Evolutionary conservation across 805 yeast genomes (phyloP), one percentile per base, ranked within the genome.

Genomic region (Barnettozyma salicaria): DNA sequence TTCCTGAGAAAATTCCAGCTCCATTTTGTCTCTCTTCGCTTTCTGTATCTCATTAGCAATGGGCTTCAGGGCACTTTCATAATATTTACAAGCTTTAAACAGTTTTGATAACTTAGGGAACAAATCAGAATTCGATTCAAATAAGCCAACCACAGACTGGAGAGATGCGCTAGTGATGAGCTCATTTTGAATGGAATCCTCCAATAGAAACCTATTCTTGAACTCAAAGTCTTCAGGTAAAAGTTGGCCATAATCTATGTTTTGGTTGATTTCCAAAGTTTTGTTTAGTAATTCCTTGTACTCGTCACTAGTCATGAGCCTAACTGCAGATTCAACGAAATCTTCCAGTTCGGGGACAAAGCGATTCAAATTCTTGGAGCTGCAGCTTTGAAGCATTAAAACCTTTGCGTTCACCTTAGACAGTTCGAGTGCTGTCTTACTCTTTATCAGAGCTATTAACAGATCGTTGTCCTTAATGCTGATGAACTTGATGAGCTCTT

Each of bases 251-350:
- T n/a, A n/a, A n/a, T n/a, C n/a, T n/a, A n/a, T n/a, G n/a, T n/a
- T n/a, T n/a, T n/a, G n/a, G 29, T 35, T 29, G 19, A 35, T 13
- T 3, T 27, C 13, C 1, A 17, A 11, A 4, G 30, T 14, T 6
- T 26, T 14, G 2, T 13, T 11, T 2, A 38, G n/a, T 3, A 38
- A 13, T 3, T 27, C 19, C 3, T 20, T 30, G n/a, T 8, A 30
- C n/a, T 34, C 41, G 6, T 30, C 41, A 13, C 22, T 27, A 18
- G 33, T 33, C 5, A 38, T 10, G 11, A 34, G 12, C 9, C 21
- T 6, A 21, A 30, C 30, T 10, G 21, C 12, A n/a, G 21, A n/a
- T 11, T 11, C n/a, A 6, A 30, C 5, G 14, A 20, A 21, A 8
- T 33, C 16, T 9, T 34, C 34, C 6, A 38, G 16, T 13, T 29